phyloP scores from a whole-genome alignment of 768 basidiomycete genomes.

The Brasilioporus rufonigricans region DNA sequence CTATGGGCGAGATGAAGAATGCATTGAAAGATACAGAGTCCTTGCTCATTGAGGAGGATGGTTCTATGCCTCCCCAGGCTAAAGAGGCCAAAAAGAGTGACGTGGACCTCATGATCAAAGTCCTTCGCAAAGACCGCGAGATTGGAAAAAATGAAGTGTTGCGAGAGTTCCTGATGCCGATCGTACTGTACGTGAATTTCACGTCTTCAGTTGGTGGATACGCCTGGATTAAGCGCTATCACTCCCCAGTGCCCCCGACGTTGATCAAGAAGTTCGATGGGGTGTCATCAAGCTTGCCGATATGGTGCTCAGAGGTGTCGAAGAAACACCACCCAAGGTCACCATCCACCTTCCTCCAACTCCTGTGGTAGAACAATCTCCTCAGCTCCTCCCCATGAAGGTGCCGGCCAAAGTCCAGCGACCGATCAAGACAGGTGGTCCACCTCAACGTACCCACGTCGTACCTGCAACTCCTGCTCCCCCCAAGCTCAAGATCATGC shows the following conservation, averaged over 20 bases:
- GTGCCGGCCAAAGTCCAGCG: slow-evolving; percentile 40
- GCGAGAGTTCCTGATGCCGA: slow-evolving; percentile 77
- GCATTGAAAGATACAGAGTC: slow-evolving; percentile 71
- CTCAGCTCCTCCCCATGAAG: slow-evolving; percentile 56
- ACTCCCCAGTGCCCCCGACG: slow-evolving; percentile 58
- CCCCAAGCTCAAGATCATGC: slow-evolving; percentile 55
- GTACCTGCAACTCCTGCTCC: slow-evolving; percentile 31
- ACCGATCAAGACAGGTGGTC: slow-evolving; percentile 35
- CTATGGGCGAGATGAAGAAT: slow-evolving; percentile 88
- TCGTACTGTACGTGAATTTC: slow-evolving; percentile 61
- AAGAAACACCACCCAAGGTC: slow-evolving; percentile 84
- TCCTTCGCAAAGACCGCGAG: slow-evolving; percentile 83
- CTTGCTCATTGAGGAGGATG: slow-evolving; percentile 84
- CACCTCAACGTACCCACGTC: slow-evolving; percentile 30
- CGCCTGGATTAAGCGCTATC: background rate
- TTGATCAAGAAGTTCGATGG: slow-evolving; percentile 89
- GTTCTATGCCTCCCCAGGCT: slow-evolving; percentile 62
- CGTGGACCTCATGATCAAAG: slow-evolving; percentile 81
- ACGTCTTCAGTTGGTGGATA: background rate
- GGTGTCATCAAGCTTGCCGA: slow-evolving; percentile 90
- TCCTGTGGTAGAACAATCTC: slow-evolving; percentile 61
- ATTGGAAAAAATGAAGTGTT: slow-evolving; percentile 77
- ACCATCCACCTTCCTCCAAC: slow-evolving; percentile 79
- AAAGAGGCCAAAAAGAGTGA: slow-evolving; percentile 82
- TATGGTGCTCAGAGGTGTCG: slow-evolving; percentile 75